Percentiles rank a stretch among this genome's conserved stretches.
These are phyloP conservation scores for Erodium maritimum DNA, from an alignment of 345 rosid species.

Conservation along the genomic window DNA sequence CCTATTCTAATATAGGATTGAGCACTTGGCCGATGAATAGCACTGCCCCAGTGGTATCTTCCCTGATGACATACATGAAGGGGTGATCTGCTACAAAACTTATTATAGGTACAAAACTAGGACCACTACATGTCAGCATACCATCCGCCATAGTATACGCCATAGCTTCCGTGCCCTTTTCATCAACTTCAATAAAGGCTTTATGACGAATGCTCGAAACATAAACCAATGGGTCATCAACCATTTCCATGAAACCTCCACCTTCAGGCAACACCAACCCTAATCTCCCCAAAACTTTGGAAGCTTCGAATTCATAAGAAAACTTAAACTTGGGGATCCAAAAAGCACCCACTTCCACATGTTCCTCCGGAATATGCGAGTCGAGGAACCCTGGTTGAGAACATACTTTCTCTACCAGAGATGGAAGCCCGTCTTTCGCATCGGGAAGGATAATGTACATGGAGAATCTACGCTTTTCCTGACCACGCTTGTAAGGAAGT, in stretches of 20 bases:
- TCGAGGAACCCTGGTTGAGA: not conserved
- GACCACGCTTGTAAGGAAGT: slow-evolving; percentile 2
- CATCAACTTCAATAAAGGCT: slow-evolving; percentile 6
- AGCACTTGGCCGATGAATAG: slow-evolving; percentile 10
- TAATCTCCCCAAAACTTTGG: not conserved
- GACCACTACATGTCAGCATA: not conserved
- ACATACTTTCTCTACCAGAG: slow-evolving; percentile 3
- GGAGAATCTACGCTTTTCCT: not conserved
- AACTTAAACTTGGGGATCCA: slow-evolving; percentile 13
- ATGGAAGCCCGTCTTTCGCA: slow-evolving; percentile 5
- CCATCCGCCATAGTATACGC: not conserved
- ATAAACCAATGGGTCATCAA: not conserved
- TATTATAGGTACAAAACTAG: too few relatives aligned
- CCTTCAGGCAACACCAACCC: slow-evolving; percentile 9
- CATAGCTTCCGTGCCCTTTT: slow-evolving; percentile 15
- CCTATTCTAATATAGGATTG: slow-evolving; percentile 1
- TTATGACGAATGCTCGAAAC: slow-evolving; percentile 9
- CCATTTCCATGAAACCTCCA: slow-evolving; percentile 8
- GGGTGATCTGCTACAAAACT: slow-evolving; percentile 15
- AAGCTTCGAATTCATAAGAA: not conserved
- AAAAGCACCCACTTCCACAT: not conserved
- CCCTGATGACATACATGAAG: slow-evolving; percentile 12
- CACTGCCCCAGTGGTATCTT: not conserved
- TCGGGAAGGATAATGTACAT: not conserved
- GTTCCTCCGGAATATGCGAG: not conserved